Evolutionary conservation across 345 rosid species (phyloP).

Genomic region (Brassica carinata): DNA sequence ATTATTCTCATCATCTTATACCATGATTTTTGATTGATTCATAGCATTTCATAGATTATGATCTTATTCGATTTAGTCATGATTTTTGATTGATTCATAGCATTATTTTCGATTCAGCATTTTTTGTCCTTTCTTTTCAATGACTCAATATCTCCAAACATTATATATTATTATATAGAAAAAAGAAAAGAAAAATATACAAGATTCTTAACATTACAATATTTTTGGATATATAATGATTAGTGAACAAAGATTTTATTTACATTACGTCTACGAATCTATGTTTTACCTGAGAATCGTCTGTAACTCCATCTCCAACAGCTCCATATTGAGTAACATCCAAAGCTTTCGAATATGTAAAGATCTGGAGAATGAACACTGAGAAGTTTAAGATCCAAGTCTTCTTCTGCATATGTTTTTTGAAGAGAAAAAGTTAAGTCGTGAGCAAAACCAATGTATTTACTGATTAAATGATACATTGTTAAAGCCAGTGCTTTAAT

Average conservation of each 20-base stretch:
- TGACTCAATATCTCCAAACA: too few relatives aligned
- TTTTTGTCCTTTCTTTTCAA: too few relatives aligned
- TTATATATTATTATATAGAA: too few relatives aligned
- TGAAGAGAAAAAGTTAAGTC: background rate
- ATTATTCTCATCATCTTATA: too few relatives aligned
- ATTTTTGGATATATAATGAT: background rate
- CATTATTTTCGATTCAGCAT: too few relatives aligned
- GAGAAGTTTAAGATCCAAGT: slow-evolving; percentile 27
- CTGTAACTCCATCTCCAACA: slow-evolving; percentile 41
- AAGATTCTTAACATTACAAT: background rate
- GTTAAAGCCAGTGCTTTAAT: background rate
- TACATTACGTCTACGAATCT: background rate
- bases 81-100: too few relatives aligned
- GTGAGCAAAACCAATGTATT: background rate
- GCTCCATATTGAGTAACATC: slow-evolving; percentile 44
- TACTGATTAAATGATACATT: background rate
- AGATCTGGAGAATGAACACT: slow-evolving; percentile 31
- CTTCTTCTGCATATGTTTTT: slow-evolving; percentile 29
- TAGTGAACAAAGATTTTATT: background rate
- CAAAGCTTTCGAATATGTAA: slow-evolving; percentile 33
- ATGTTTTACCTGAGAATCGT: slow-evolving; percentile 33
- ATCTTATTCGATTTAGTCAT: too few relatives aligned
- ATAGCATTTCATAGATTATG: too few relatives aligned
- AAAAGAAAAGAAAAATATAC: background rate
- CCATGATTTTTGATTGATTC: too few relatives aligned